A percentile compares a stretch with the other conserved stretches of the same genome.
Evolutionary conservation across 1,284 basidiomycete species (phyloP).

Genomic region (Wolfiporia cocos): DNA sequence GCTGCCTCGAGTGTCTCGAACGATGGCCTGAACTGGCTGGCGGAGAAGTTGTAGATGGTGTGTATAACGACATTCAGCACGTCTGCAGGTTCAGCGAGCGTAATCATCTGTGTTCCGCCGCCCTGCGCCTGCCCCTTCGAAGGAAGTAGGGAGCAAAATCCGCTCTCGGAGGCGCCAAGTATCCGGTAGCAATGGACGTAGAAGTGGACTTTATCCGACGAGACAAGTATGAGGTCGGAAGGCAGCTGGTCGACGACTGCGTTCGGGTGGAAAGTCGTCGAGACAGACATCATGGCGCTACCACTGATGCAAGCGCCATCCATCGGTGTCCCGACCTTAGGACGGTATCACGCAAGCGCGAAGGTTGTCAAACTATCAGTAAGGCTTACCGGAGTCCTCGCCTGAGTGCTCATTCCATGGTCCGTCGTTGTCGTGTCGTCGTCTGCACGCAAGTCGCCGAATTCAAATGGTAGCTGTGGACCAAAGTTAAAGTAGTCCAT

Average conservation of each 20-base stretch:
- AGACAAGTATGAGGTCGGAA: constrained; percentile 15
- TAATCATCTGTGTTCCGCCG: no score
- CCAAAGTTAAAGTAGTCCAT: constrained; percentile 9
- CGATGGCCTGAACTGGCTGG: constrained; percentile 17
- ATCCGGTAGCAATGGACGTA: constrained; percentile 16
- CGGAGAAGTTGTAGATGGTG: constrained; percentile 25
- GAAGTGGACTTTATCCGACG: constrained; percentile 22
- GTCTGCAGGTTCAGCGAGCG: no score
- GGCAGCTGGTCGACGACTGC: constrained; percentile 2
- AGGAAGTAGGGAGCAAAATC: no score
- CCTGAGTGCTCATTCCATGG: background rate
- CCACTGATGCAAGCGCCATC: constrained; percentile 1
- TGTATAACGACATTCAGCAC: constrained; percentile 28
- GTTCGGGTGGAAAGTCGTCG: constrained; percentile 55
- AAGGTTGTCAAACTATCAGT: background rate
- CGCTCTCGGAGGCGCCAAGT: constrained; percentile 13
- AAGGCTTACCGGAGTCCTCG: background rate
- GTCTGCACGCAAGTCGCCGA: background rate
- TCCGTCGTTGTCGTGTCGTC: background rate
- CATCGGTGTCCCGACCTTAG: constrained; percentile 8
- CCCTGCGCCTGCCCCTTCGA: no score
- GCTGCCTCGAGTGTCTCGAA: constrained; percentile 18
- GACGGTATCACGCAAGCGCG: background rate
- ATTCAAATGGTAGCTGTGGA: background rate
- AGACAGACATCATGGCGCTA: constrained; percentile 44